Evolutionary conservation across 495 filamentous ascomycete species (phyloP), one percentile per base, ranked within the genome.

Genomic region (Venustampulla echinocandica): DNA sequence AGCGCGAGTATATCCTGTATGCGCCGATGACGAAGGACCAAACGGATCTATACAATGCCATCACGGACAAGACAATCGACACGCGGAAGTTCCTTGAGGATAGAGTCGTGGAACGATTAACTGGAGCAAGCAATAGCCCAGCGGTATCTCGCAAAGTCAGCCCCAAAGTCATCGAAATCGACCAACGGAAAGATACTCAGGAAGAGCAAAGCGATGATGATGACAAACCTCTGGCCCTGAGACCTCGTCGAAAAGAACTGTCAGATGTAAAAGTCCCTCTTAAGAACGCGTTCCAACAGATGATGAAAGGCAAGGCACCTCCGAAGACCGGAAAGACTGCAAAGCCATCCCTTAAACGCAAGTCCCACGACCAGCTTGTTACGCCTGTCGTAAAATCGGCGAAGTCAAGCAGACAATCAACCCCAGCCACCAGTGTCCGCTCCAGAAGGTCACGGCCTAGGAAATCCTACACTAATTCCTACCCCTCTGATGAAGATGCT

Each of bases 1-100:
- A 98, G 68, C 79, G 92, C 25, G 92, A 98, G 61, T 98, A 98
- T 59, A 82, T 98, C 15, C 65, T 98, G 4, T 97, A 85, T 49
- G 90, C 92, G 3, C 92, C 90, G 0, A 74, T 98, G 52, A 94
- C 87, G 0, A 69, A 80, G 13, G 83, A 84, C 46, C 92, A 98
- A 56, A 84, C 87, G 23, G 92, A 95, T 44, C 68, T 97, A 5
- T 97, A 98, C 58, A 81, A 86, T 34, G 86, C 80, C 19, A 87
- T 95, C 45, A 76, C 79, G 33, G 82, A 86, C 51, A 85, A 85
- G 42, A 82, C 80, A 18, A 55, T 60, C 4, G 74, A 78, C 52
- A 86, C 86, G 4, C 75, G 90, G 19, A 67, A 79, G 4, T 90
- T 89, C 48, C 69, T 98, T 15, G 90, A 98, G 54, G 76, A 79